These are phyloP conservation scores for Pichia norvegensis DNA, from an alignment of 1,139 yeast species.

Conservation along the genomic window DNA sequence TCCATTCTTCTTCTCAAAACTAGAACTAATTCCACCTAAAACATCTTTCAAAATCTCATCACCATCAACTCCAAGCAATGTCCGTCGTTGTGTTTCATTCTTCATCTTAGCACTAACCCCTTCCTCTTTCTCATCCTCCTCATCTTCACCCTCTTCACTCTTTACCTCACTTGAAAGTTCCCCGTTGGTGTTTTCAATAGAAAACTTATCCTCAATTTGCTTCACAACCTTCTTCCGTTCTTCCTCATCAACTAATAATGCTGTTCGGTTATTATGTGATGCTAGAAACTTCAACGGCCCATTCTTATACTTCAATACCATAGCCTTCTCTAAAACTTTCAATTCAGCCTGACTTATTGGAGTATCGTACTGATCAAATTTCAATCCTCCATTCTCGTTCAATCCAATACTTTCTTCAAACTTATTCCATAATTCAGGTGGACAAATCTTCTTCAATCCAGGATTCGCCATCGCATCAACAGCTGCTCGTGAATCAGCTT, in stretches of 20 bases:
- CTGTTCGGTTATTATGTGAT: slow-evolving; percentile 11
- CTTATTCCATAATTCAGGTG: slow-evolving; percentile 12
- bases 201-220: slow-evolving; percentile 4
- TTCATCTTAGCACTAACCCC: background rate
- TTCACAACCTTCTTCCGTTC: slow-evolving; percentile 1
- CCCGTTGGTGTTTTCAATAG: slow-evolving; percentile 4
- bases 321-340: slow-evolving; percentile 9
- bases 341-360: slow-evolving; percentile 5
- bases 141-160: background rate
- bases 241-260: slow-evolving; percentile 9
- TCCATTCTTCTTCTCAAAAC: too few relatives aligned
- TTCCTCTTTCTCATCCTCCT: background rate
- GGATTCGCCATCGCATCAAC: slow-evolving; percentile 54
- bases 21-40: background rate
- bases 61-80: background rate
- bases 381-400: slow-evolving; percentile 12
- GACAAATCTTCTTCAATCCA: slow-evolving; percentile 11
- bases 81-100: background rate
- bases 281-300: slow-evolving; percentile 12
- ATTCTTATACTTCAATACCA: slow-evolving; percentile 11
- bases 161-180: slow-evolving; percentile 1
- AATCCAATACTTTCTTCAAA: slow-evolving; percentile 13
- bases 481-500: slow-evolving; percentile 67
- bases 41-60: background rate
- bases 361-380: slow-evolving; percentile 10